Percentiles rank a stretch among this genome's conserved stretches.
phyloP scores from a whole-genome alignment of 345 rosid genomes.

The Acer yangbiense region DNA sequence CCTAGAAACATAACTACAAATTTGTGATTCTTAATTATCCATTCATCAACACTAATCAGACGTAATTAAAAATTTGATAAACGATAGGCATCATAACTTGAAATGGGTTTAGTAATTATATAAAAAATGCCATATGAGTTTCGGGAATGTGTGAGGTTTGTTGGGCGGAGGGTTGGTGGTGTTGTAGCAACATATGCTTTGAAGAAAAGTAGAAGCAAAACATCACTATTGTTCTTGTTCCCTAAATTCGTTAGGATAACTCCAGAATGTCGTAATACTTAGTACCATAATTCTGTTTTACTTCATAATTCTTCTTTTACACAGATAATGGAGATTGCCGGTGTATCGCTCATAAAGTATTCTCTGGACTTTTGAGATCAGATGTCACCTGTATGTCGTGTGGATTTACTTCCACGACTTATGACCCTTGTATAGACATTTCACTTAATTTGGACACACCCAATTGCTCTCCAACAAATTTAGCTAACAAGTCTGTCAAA shows the following conservation, averaged over 20 bases:
- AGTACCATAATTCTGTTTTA: conserved; percentile 15
- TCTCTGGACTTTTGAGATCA: conserved; percentile 89
- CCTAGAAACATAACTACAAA: not conserved
- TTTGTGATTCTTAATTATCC: not conserved
- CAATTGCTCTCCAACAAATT: conserved; percentile 33
- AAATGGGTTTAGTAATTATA: not conserved
- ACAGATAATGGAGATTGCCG: conserved; percentile 79
- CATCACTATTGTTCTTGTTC: conserved; percentile 7
- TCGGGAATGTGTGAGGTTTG: not conserved
- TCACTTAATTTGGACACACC: conserved; percentile 73
- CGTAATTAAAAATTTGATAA: conserved; percentile 13
- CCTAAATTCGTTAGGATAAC: not conserved
- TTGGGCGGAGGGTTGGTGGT: not conserved
- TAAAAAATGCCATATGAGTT: conserved; percentile 4
- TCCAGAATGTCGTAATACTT: conserved; percentile 1
- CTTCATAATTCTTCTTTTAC: conserved; percentile 22
- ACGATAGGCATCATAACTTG: not conserved
- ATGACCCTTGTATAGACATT: conserved; percentile 89
- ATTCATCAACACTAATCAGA: not conserved
- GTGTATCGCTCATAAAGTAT: conserved; percentile 85
- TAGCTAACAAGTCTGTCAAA: conserved; percentile 35
- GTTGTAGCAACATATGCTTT: not conserved
- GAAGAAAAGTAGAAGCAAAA: conserved; percentile 3
- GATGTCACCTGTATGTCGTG: conserved; percentile 87
- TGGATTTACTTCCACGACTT: conserved; percentile 87